phyloP scores from a whole-genome alignment of 345 rosid species.

The Citropsis articulata region DNA sequence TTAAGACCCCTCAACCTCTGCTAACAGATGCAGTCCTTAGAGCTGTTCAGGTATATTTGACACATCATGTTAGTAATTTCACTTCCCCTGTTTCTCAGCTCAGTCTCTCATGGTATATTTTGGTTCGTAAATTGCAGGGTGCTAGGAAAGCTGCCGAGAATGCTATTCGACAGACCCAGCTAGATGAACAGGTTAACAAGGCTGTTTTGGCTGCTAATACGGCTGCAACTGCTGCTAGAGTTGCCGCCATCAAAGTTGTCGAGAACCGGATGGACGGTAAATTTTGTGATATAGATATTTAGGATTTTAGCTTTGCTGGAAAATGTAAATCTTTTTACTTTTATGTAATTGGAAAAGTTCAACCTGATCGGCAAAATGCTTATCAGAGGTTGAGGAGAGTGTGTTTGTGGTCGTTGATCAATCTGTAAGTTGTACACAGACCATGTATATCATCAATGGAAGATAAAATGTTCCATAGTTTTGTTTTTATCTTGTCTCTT shows the following conservation, averaged over 20 bases:
- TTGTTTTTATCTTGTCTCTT: not conserved
- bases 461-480: constrained; percentile 23
- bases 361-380: constrained; percentile 47
- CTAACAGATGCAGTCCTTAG: constrained; percentile 42
- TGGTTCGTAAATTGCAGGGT: constrained; percentile 39
- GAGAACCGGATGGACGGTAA: constrained; percentile 86
- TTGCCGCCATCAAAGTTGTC: constrained; percentile 91
- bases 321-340: constrained; percentile 38
- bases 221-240: constrained; percentile 95
- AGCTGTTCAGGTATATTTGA: constrained; percentile 59
- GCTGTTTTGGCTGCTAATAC: constrained; percentile 70
- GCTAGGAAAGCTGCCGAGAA: constrained; percentile 75
- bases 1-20: constrained; percentile 43
- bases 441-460: constrained; percentile 46
- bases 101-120: not conserved
- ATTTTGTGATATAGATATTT: constrained; percentile 65
- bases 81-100: not conserved
- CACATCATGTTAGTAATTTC: not conserved
- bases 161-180: constrained; percentile 52
- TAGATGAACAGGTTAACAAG: constrained; percentile 77
- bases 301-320: constrained; percentile 17
- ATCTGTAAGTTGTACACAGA: constrained; percentile 50
- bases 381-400: constrained; percentile 42
- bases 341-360: constrained; percentile 23
- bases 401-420: constrained; percentile 26